Evolutionary conservation across 73 alveolate species (phyloP), one percentile per base, ranked within the genome.

Genomic region (Tetrahymena borealis): DNA sequence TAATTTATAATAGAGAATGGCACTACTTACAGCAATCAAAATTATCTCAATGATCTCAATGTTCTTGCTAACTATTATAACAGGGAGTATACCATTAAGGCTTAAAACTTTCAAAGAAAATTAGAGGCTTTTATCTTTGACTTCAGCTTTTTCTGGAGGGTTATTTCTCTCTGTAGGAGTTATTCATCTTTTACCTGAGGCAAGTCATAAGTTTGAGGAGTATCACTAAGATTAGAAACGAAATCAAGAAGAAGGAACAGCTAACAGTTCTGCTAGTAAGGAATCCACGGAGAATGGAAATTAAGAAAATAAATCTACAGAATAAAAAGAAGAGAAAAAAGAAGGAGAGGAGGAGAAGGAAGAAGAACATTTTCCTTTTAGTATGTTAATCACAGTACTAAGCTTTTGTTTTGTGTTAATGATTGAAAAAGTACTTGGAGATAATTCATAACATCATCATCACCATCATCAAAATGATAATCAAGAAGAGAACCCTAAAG

Each of bases 51-150:
- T 79, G 91, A 18, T 32, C 4, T 12, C 60, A 36, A 79, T 79
- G 91, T 79, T 79, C 7, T 11, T 79, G 18, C 1, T 79, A n/a
- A 79, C 43, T 28, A n/a, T 79, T 13, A 79, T 79, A 20, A 36
- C 33, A 40, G 91, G 91, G 7, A 79, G 43, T 18, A 79, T 79
- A 2, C 91, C 91, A 24, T n/a, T 79, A 20, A 18, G 91, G 10
- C 28, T 31, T 31, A 79, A 79, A n/a, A n/a, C 91, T 5, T 79
- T 79, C 32, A 79, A 79, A 38, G 95, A 90, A 36, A 93, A 93
- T 85, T 1, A 39, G 39, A 8, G 20, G 43, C 33, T 33, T 31
- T 78, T 79, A 7, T 79, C 91, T 79, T 40, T 79, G 0, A 24
- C 91, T 7, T 33, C 91, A 2, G 91, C 77, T 24, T 79, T 79